Base-by-base conservation (phyloP, 1,284 basidiomycete species). In the Baeospora myosura region DNA sequence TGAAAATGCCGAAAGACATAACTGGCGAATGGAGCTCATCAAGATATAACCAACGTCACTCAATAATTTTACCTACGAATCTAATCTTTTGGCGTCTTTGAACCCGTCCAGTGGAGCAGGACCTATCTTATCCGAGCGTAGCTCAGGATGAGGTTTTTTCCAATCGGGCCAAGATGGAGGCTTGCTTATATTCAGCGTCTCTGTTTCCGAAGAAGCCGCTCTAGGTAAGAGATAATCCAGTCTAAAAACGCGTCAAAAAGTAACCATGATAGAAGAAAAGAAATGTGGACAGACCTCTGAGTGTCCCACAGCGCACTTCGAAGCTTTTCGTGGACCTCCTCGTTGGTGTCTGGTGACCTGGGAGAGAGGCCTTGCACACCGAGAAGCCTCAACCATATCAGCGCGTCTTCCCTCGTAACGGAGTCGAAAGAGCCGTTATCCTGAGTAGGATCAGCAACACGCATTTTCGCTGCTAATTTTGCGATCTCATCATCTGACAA, bases 1-100 rank as follows among this genome's bases (percentile, higher is more conserved):
- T 45, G 30, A 40, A 52, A 54, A 33, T 48, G 47, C 10, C 48
- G 48, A 41, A 52, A 46, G 7, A 54, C 45, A 38, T 54, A 51
- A 39, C 49, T 52, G n/a, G 23, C 4, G 5, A 32, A 16, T 32
- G 14, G 16, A 11, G 8, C 10, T 21, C 3, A n/a, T 12, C 11
- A 2, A 8, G 17, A 35, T 14, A 32, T 21, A 41, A 34, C 40
- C 21, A 33, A 10, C 5, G 20, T 37, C 8, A 8, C 7, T 17
- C 8, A 8, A 33, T 33, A 18, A 17, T 7, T 17, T 8, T 7
- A 7, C 43, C 11, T 35, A 44, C 44, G 38, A 24, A 25, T 49
- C 35, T 6, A 47, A 38, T 20, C 45, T 33, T 3, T 38, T 35
- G n/a, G 45, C 47, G 33, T 46, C 47, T 37, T 49, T 49, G 42